A percentile compares a stretch with the other conserved stretches of the same genome.
Evolutionary conservation across 352 stramenopile genomes (phyloP).

Genomic region (Phytophthora meadii): DNA sequence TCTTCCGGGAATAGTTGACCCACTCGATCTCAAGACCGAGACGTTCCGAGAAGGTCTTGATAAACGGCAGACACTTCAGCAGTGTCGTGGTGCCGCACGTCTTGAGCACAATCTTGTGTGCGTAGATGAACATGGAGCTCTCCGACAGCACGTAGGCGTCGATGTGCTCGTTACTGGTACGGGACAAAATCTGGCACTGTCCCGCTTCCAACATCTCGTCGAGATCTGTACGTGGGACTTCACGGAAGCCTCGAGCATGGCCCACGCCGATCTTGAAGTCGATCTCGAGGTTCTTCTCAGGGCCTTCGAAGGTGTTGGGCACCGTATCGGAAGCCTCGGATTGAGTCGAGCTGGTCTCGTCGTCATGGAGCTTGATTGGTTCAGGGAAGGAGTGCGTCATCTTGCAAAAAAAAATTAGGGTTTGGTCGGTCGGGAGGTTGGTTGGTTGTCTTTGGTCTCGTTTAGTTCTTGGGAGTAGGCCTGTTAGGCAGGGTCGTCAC

Average conservation of each 20-base stretch:
- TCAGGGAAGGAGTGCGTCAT: constrained; percentile 73
- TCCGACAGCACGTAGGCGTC: constrained; percentile 96
- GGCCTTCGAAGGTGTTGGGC: constrained; percentile 96
- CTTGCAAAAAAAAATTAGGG: not conserved
- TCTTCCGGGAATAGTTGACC: constrained; percentile 99
- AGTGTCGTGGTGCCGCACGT: constrained; percentile 99
- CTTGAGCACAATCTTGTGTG: constrained; percentile 99
- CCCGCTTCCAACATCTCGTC: constrained; percentile 95
- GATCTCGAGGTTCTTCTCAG: constrained; percentile 98
- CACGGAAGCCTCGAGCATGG: constrained; percentile 89
- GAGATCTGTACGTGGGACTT: constrained; percentile 87
- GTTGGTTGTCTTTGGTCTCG: not conserved
- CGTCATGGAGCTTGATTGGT: constrained; percentile 67
- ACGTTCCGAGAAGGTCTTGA: constrained; percentile 82
- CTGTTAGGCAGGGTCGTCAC: constrained; percentile 90
- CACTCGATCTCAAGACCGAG: constrained; percentile 97
- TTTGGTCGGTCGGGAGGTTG: constrained; percentile 8
- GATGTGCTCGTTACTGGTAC: constrained; percentile 96
- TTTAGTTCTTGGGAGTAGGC: constrained; percentile 6
- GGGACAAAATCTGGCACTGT: constrained; percentile 97
- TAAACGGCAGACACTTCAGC: constrained; percentile 90
- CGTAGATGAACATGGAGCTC: constrained; percentile 99
- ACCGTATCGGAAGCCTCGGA: constrained; percentile 65
- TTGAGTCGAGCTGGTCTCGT: constrained; percentile 81
- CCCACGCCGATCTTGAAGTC: constrained; percentile 89